Base-by-base conservation (phyloP, 2,329 filamentous ascomycete genomes). In the Metarhizium rileyi region DNA sequence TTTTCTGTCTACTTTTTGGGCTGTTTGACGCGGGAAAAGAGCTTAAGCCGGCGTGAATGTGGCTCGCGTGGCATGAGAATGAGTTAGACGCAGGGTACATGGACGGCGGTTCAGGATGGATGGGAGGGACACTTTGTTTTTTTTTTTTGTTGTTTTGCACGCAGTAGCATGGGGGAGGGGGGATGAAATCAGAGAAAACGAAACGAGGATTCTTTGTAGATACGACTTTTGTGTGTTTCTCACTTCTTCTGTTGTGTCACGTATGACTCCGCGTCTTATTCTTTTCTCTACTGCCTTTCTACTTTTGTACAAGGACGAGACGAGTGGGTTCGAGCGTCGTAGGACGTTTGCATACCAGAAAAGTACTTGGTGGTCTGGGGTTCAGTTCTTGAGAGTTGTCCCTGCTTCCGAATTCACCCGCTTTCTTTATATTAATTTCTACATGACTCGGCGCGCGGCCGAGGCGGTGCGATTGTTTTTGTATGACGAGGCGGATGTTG, bases 311-410 rank as follows among this genome's bases (percentile, higher is more conserved):
- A 25, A 20, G 16, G 33, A 23, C 10, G n/a, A 27, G 23, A 27
- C 6, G 36, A 23, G 25, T 22, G 46, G 36, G n/a, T 18, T 20
- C n/a, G 12, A 26, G 25, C 12, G 14, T 36, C 10, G n/a, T 22
- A n/a, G 46, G 35, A 41, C 6, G 46, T 48, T 48, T 42, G 46
- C 46, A 43, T 35, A 43, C 25, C 26, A 35, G 33, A 33, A 48
- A 14, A 43, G 10, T 47, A 35, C 8, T n/a, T n/a, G n/a, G n/a
- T n/a, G n/a, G n/a, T n/a, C n/a, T n/a, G n/a, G n/a, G n/a, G n/a
- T n/a, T n/a, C n/a, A n/a, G n/a, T n/a, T n/a, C n/a, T n/a, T n/a
- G n/a, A n/a, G n/a, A n/a, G n/a, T n/a, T n/a, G n/a, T n/a, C n/a
- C n/a, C n/a, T n/a, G n/a, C n/a, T n/a, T n/a, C n/a, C n/a, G n/a